Base-by-base conservation (phyloP, 139 green algal genomes). In the Chlorella vulgaris region DNA sequence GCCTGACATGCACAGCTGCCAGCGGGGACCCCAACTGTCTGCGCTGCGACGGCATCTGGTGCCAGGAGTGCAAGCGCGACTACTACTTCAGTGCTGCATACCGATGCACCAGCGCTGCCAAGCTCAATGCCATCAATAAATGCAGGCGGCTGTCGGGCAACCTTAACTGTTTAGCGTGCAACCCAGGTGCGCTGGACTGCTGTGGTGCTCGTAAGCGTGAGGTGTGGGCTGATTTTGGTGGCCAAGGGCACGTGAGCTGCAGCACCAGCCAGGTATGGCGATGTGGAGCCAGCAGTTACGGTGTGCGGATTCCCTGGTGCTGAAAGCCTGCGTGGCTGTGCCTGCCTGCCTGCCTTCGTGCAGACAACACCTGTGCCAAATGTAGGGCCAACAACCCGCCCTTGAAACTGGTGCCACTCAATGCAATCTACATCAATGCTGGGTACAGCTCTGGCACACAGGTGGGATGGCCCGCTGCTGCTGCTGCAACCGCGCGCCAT, bases 391-490 rank as follows among this genome's bases (percentile, higher is more conserved):
- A 10, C 28, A 10, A 31, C n/a, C 35, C 28, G 22, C 55, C 33
- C 69, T n/a, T n/a, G n/a, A n/a, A n/a, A n/a, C 13, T 76, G 69
- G 69, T 43, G 69, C 69, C 69, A 7, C 69, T 76, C 4, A 76
- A 76, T 13, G 69, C 69, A 0, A 39, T 63, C 15, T 76, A 63
- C 69, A 76, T 76, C 69, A 76, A 76, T 21, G 55, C 55, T 21
- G 55, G 55, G 18, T 31, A 24, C 47, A 55, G 10, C 13, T 55
- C 47, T 15, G 47, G 47, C 47, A 55, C 13, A 24, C 47, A 15
- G 47, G 47, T 55, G 47, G 15, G 47, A 15, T 15, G 47, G 47
- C 13, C 47, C 13, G 47, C 47, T 55, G 47, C 47, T 15, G 47
- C 47, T 55, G 13, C n/a, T n/a, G n/a, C n/a, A n/a, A n/a, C n/a